Conservation (phyloP, 352 stramenopile species). For the Globisporangium nodosum region DNA sequence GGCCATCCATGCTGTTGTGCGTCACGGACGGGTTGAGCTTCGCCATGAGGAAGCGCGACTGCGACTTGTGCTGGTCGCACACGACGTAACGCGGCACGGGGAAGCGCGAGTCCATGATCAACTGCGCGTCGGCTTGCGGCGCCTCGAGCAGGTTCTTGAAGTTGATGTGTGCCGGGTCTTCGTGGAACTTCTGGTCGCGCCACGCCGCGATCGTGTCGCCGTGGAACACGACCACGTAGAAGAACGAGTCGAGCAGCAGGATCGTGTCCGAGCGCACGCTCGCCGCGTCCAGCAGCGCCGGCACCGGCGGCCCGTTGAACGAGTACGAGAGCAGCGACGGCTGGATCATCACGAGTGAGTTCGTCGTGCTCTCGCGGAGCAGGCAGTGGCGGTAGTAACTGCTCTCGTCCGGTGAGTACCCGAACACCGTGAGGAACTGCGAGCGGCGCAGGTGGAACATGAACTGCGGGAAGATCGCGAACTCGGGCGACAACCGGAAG, state of each 20-base stretch:
- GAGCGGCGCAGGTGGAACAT: conserved; percentile 99
- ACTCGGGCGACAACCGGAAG: conserved; percentile 96
- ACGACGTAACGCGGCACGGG: conserved; percentile 99
- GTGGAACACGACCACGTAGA: conserved; percentile 99
- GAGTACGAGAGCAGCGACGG: conserved; percentile 98
- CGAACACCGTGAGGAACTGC: conserved; percentile 99
- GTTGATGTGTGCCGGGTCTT: conserved; percentile 94
- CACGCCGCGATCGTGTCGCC: conserved; percentile 99
- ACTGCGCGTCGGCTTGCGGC: conserved; percentile 96
- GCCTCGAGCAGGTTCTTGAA: conserved; percentile 98
- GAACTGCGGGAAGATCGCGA: conserved; percentile 99
- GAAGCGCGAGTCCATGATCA: conserved; percentile 99
- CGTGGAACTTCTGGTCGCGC: conserved; percentile 95
- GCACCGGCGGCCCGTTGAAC: conserved; percentile 89
- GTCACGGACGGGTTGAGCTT: conserved; percentile 98
- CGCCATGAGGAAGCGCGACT: conserved; percentile 99
- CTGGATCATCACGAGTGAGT: conserved; percentile 99
- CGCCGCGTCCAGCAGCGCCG: conserved; percentile 84
- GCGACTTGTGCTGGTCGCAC: conserved; percentile 99
- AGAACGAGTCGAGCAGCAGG: conserved; percentile 99
- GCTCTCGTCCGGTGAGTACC: conserved; percentile 98
- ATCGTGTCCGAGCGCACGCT: conserved; percentile 98
- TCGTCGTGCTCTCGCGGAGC: conserved; percentile 94
- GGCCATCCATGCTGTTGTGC: conserved; percentile 94
- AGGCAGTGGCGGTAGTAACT: conserved; percentile 96